Evolutionary conservation across 2,329 filamentous ascomycete species (phyloP).

Genomic region (Cylindrodendrum hubeiense): DNA sequence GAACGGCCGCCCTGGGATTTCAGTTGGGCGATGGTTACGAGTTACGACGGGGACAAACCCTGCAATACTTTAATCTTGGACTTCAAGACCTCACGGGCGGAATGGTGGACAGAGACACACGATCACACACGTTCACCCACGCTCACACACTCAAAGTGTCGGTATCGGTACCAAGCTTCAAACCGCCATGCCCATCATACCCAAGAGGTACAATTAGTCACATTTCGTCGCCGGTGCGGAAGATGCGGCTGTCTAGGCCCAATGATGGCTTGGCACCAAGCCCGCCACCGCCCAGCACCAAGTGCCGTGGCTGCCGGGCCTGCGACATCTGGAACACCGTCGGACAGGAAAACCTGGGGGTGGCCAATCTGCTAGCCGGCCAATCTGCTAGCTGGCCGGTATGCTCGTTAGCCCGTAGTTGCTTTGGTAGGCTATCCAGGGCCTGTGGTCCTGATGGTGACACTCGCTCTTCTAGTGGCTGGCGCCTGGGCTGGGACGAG

Average conservation of each 20-base stretch:
- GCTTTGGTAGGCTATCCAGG: too few relatives aligned
- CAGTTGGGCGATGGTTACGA: constrained; percentile 7
- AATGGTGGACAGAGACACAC: not conserved
- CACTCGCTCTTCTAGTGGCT: not conserved
- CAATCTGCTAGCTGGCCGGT: too few relatives aligned
- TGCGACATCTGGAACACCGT: constrained; percentile 28
- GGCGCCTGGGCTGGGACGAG: not conserved
- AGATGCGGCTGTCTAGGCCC: constrained; percentile 45
- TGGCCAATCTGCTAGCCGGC: constrained; percentile 24
- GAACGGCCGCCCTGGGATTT: constrained; percentile 15
- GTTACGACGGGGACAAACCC: constrained; percentile 1
- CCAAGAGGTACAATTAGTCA: not conserved
- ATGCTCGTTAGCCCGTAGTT: too few relatives aligned
- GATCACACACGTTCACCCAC: not conserved
- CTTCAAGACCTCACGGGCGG: not conserved
- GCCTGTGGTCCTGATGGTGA: too few relatives aligned
- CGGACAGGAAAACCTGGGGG: constrained; percentile 21
- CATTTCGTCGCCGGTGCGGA: constrained; percentile 29
- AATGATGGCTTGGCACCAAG: constrained; percentile 38
- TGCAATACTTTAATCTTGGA: constrained; percentile 16
- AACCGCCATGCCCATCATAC: not conserved
- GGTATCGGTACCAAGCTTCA: not conserved
- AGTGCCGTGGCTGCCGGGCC: constrained; percentile 48
- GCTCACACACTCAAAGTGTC: not conserved
- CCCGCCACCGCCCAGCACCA: constrained; percentile 35